Evolutionary conservation across 2,329 filamentous ascomycete genomes (phyloP).

Genomic region (Ilyonectria robusta): DNA sequence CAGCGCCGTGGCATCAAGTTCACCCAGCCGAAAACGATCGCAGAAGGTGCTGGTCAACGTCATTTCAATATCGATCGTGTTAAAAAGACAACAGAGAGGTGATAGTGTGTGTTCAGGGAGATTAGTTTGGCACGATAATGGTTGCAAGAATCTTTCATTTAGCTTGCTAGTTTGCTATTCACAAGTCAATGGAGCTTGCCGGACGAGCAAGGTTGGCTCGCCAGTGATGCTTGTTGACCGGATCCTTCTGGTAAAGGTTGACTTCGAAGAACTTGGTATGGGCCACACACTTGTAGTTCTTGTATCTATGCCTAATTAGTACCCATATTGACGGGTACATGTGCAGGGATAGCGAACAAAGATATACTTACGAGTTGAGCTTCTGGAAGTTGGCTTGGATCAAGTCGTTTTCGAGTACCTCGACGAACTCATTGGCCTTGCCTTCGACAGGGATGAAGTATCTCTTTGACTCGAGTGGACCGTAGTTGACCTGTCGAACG

Average conservation of each 20-base stretch:
- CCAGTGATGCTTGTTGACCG: constrained; percentile 33
- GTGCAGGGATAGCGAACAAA: not conserved
- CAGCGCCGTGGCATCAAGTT: too few relatives aligned
- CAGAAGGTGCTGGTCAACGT: too few relatives aligned
- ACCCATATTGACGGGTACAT: not conserved
- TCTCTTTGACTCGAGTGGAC: constrained; percentile 24
- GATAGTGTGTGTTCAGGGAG: too few relatives aligned
- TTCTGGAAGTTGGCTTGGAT: constrained; percentile 30
- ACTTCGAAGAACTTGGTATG: constrained; percentile 35
- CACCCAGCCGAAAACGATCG: too few relatives aligned
- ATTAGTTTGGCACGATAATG: too few relatives aligned
- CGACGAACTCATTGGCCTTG: not conserved
- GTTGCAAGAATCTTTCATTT: not conserved
- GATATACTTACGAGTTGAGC: constrained; percentile 23
- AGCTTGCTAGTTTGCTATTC: not conserved
- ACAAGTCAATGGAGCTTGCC: constrained; percentile 23
- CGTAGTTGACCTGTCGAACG: constrained; percentile 32
- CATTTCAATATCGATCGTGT: too few relatives aligned
- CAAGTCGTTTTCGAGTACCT: constrained; percentile 15
- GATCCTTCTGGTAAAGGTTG: constrained; percentile 32
- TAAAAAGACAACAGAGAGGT: too few relatives aligned
- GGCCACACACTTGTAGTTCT: constrained; percentile 26
- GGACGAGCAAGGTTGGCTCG: constrained; percentile 26
- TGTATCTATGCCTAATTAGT: constrained; percentile 14
- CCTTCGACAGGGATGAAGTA: constrained; percentile 23